Conservation (phyloP, 106 monocot genomes). For the Dendrobium huoshanense region DNA sequence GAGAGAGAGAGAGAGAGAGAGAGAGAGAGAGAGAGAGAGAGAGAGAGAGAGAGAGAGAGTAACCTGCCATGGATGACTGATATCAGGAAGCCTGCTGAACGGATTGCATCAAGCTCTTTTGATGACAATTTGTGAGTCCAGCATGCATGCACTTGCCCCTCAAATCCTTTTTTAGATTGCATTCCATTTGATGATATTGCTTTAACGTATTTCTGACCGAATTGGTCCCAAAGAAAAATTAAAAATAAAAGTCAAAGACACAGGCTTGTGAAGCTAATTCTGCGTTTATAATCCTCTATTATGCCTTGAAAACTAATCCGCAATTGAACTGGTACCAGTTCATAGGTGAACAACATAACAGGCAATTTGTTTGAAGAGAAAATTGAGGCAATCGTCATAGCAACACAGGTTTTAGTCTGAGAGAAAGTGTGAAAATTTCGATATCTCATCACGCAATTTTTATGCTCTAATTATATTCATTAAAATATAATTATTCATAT, state of each 20-base stretch:
- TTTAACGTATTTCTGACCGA: constrained; percentile 77
- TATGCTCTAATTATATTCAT: too few species aligned
- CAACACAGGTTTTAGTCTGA: background rate
- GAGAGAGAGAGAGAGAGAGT: background rate
- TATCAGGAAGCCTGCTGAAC: constrained; percentile 68
- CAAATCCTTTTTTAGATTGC: constrained; percentile 88
- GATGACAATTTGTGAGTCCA: constrained; percentile 80
- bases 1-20: background rate
- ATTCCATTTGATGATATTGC: constrained; percentile 85
- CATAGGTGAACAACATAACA: background rate
- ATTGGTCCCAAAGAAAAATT: background rate
- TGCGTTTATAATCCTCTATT: background rate
- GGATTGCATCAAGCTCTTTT: constrained; percentile 73
- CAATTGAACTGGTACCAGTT: background rate
- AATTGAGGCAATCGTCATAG: background rate
- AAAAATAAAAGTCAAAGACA: background rate
- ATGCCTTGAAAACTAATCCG: background rate
- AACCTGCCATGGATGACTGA: constrained; percentile 95
- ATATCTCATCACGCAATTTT: too few species aligned
- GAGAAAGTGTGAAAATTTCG: background rate
- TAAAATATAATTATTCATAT: too few species aligned
- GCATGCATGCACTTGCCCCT: constrained; percentile 94
- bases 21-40: background rate
- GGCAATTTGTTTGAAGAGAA: background rate
- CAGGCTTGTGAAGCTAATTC: background rate